Evolutionary conservation across 345 rosid genomes (phyloP).

Genomic region (Dimocarpus longan): DNA sequence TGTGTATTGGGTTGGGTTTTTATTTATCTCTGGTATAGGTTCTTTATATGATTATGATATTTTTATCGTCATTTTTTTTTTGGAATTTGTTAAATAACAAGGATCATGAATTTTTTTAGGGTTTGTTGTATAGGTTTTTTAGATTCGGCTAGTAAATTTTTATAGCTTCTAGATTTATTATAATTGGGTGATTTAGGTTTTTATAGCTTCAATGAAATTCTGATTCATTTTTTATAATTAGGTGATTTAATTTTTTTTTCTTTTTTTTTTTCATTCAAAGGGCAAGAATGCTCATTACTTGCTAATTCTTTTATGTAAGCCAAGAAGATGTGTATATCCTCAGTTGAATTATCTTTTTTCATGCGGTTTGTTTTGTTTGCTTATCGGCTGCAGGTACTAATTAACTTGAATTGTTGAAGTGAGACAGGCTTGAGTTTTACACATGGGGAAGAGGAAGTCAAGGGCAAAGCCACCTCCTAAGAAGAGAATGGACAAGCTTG

Average conservation of each 20-base stretch:
- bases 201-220: not conserved
- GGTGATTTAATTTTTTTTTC: not conserved
- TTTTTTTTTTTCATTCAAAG: not conserved
- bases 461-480: slow-evolving; percentile 93
- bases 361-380: not conserved
- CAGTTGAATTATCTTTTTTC: not conserved
- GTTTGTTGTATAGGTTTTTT: not conserved
- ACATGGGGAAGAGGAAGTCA: slow-evolving; percentile 97
- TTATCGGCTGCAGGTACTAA: not conserved
- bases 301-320: not conserved
- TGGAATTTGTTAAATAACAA: not conserved
- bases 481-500: slow-evolving; percentile 94
- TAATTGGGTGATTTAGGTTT: not conserved
- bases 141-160: not conserved
- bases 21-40: not conserved
- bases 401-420: not conserved
- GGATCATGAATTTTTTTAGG: not conserved
- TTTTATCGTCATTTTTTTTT: not conserved
- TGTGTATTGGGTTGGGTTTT: not conserved
- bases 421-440: not conserved
- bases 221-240: not conserved
- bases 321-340: not conserved
- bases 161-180: not conserved
- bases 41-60: not conserved
- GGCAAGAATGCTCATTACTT: not conserved